Evolutionary conservation across 129 eudicot species (phyloP).

Genomic region (Smallanthus sonchifolius): DNA sequence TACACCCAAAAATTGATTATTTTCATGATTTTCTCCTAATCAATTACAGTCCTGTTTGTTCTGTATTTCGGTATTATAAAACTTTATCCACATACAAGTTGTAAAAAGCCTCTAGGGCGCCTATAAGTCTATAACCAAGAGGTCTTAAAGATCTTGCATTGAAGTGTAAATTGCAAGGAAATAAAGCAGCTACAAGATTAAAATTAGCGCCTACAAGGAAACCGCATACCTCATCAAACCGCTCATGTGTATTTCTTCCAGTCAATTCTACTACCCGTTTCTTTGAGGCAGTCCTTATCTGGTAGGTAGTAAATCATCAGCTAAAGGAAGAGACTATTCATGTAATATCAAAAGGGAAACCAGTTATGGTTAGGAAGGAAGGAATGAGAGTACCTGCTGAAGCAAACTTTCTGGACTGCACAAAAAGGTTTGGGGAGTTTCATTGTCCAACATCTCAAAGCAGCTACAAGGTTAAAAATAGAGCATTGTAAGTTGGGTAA

Average conservation of each 20-base stretch:
- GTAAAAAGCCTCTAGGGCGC: neutral
- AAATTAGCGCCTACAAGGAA: neutral
- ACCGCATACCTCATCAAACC: constrained; percentile 55
- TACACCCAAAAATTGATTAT: neutral
- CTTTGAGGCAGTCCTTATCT: constrained; percentile 54
- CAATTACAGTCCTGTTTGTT: neutral
- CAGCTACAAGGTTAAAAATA: constrained; percentile 34
- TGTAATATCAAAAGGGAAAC: neutral
- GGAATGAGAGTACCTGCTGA: constrained; percentile 41
- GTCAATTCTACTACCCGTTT: constrained; percentile 48
- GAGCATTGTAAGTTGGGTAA: neutral
- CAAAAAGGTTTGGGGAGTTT: constrained; percentile 43
- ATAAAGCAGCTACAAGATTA: neutral
- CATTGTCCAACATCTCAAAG: constrained; percentile 66
- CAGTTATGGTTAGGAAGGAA: neutral
- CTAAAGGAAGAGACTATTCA: neutral
- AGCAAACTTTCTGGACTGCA: constrained; percentile 68
- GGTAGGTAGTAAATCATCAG: constrained; percentile 19
- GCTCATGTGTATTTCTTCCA: constrained; percentile 56
- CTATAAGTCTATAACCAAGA: constrained; percentile 5
- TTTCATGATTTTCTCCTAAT: neutral
- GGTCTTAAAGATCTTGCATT: neutral
- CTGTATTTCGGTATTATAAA: neutral
- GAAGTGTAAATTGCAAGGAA: neutral
- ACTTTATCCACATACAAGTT: neutral